Evolutionary conservation across 2,329 filamentous ascomycete genomes (phyloP), one percentile per base, ranked within the genome.

Genomic region (Tolypocladium inflatum): DNA sequence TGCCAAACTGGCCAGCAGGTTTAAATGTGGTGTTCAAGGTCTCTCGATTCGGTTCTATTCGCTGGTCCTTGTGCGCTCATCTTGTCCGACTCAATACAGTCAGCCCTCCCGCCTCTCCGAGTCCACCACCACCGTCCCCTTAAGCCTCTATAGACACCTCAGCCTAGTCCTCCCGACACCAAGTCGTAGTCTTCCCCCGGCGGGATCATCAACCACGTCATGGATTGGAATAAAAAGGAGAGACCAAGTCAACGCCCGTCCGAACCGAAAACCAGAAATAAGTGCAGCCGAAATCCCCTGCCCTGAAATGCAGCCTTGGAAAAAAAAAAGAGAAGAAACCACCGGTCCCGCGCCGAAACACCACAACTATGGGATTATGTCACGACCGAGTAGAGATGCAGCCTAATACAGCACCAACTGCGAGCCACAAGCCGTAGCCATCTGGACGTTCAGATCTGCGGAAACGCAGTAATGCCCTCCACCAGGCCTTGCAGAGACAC

Each of bases 401-500:
- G 19, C 19, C 30, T 9, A n/a, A 4, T 19, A 15, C 19, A 10
- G 30, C 9, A 35, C 19, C 10, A 13, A 35, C 10, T 2, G 17
- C 30, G 17, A n/a, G 17, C 26, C 4, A 35, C 4, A 35, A 10
- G 30, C 19, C 30, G 30, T 11, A 51, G 37, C 15, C 37, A 10
- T 21, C 42, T 26, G n/a, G 50, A n/a, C 11, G 9, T 35, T 63
- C 66, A 76, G 55, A 71, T 65, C 50, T 71, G 66, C 43, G 71
- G 66, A 4, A 68, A 67, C 58, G 71, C 73, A 19, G 76, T 73
- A 58, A 83, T 77, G 50, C 74, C 71, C 54, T 78, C 74, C 55
- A 82, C 68, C 58, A 82, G 67, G 48, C 77, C 75, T 61, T 79
- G 74, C 26, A 84, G 70, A 19, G 79, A 93, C 65, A 97, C 82